These are phyloP conservation scores for Rhodamnia argentea DNA, from an alignment of 345 rosid species.

Conservation along the genomic window DNA sequence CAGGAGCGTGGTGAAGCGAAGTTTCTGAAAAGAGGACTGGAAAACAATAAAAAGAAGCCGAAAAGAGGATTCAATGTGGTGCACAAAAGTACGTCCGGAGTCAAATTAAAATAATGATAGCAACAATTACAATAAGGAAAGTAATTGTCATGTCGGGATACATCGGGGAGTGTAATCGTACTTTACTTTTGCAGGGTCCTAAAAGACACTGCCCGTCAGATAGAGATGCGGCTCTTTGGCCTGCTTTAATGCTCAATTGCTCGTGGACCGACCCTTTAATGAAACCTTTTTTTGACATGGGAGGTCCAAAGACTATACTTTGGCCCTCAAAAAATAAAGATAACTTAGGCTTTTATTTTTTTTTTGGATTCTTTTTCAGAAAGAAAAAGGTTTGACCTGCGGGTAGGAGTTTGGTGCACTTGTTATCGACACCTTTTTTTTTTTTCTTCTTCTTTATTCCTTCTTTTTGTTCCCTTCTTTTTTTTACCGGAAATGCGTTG, in stretches of 20 bases:
- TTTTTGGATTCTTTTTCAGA: background rate
- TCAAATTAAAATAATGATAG: background rate
- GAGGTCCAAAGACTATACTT: background rate
- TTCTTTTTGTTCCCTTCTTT: background rate
- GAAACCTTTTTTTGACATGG: background rate
- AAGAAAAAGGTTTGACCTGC: background rate
- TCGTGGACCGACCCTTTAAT: background rate
- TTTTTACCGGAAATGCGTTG: background rate
- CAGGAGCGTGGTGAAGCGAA: slow-evolving; percentile 7
- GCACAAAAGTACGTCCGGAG: slow-evolving; percentile 4
- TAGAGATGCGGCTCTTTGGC: background rate
- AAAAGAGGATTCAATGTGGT: slow-evolving; percentile 5
- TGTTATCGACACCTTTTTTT: background rate
- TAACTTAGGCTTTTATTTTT: background rate
- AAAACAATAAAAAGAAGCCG: background rate
- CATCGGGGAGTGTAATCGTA: background rate
- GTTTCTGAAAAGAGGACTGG: slow-evolving; percentile 25
- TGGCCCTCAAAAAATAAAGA: background rate
- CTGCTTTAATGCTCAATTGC: background rate
- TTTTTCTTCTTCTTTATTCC: background rate
- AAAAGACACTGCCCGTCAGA: background rate
- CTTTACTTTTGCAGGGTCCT: background rate
- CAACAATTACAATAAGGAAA: background rate
- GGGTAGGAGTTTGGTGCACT: background rate
- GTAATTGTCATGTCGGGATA: background rate